A percentile compares a stretch with the other conserved stretches of the same genome.
phyloP scores from a whole-genome alignment of 768 basidiomycete genomes.

The Pleurotus eryngii region DNA sequence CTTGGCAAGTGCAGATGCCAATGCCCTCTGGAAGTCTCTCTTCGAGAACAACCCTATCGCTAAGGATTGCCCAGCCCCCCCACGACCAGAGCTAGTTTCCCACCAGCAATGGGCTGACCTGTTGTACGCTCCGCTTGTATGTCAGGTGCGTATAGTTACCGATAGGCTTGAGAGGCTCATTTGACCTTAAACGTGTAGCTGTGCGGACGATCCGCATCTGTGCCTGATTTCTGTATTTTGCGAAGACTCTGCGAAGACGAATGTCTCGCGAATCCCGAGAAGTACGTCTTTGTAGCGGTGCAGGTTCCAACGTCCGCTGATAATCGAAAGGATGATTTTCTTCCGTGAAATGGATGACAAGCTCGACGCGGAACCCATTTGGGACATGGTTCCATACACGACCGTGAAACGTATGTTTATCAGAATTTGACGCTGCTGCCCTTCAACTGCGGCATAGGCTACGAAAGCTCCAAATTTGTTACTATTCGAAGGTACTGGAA shows the following conservation, averaged over 20 bases:
- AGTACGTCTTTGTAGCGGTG: too few relatives aligned
- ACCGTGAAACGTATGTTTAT: slow-evolving; percentile 1
- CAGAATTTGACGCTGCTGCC: neutral
- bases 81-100: neutral
- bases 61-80: slow-evolving; percentile 4
- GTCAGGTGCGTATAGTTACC: neutral
- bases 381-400: slow-evolving; percentile 8
- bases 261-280: slow-evolving; percentile 1
- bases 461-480: slow-evolving; percentile 2
- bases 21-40: neutral
- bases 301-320: neutral
- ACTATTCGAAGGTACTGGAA: slow-evolving; percentile 6
- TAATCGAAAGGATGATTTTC: slow-evolving; percentile 1
- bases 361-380: neutral
- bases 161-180: neutral
- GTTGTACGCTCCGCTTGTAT: slow-evolving; percentile 5
- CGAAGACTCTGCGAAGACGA: slow-evolving; percentile 5
- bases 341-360: slow-evolving; percentile 2
- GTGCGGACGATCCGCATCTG: neutral
- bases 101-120: slow-evolving; percentile 2
- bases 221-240: slow-evolving; percentile 4
- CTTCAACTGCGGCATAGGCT: neutral
- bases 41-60: slow-evolving; percentile 4
- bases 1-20: neutral
- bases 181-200: neutral